Evolutionary conservation across 2,329 filamentous ascomycete species (phyloP), one percentile per base, ranked within the genome.

Genomic region (Coccinonectria pachysandricola): DNA sequence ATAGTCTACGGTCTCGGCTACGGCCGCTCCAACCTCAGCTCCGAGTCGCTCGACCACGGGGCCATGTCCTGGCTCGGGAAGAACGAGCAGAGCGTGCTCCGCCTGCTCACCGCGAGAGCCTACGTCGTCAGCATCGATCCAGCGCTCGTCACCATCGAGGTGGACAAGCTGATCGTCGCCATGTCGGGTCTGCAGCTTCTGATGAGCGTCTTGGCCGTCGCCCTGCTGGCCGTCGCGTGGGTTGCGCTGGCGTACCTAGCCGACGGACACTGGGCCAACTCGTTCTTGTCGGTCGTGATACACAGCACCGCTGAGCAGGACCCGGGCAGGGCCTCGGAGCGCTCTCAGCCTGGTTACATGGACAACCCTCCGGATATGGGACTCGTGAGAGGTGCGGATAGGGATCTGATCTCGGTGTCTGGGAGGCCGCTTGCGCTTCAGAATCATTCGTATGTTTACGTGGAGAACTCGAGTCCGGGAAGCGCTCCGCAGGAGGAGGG

Each of bases 111-210:
- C 6, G 34, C 37, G 0, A 27, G 37, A 14, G 37, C 17, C 8
- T 40, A 32, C 6, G 27, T 17, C 3, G 27, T 38, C 14, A 20
- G 34, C 8, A 13, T 40, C 3, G 24, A 40, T 9, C 27, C 37
- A 2, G 24, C 37, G 2, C 11, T 37, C 0, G 37, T 40, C 3
- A 12, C 15, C 8, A 37, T 40, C 5, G 31, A 17, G 4, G 29
- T 40, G 6, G 34, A 36, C 3, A 30, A 36, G 15, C 10, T 40
- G 15, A 38, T 37, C 5, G 28, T 40, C 1, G 37, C 37, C 2
- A 27, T 40, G 22, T 40, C 37, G 12, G 11, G 11, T 4, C n/a
- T 40, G 0, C 37, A 40, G 5, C 23, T 40, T 0, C 12, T 30
- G 3, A 27, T 40, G 0, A 35, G 34, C 15, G 18, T 25, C 10